A percentile compares a stretch with the other conserved stretches of the same genome.
phyloP scores from a whole-genome alignment of 2,329 filamentous ascomycete genomes.

The Ceratocystis harringtonii region DNA sequence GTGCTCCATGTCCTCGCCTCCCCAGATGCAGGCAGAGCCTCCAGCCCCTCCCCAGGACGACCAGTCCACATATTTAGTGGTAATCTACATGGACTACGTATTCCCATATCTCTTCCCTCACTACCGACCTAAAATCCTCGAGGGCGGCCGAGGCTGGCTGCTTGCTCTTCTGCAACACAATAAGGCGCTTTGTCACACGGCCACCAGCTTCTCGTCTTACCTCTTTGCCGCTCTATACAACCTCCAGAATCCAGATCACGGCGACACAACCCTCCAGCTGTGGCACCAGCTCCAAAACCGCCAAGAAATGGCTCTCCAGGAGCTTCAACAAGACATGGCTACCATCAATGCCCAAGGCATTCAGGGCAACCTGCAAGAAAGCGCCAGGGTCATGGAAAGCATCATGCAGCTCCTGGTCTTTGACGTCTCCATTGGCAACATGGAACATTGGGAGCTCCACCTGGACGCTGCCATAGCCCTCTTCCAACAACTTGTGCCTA shows the following conservation, averaged over 20 bases:
- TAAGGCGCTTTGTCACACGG: conserved; percentile 42
- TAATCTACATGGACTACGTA: conserved; percentile 47
- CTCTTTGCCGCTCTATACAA: conserved; percentile 34
- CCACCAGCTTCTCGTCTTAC: conserved; percentile 41
- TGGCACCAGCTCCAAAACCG: conserved; percentile 30
- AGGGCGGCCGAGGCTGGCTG: conserved; percentile 46
- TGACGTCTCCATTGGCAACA: conserved; percentile 32
- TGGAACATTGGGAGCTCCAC: conserved; percentile 36
- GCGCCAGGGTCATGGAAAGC: conserved; percentile 32
- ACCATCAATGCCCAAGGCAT: conserved; percentile 24
- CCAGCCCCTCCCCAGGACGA: conserved; percentile 7
- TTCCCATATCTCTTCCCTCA: conserved; percentile 50
- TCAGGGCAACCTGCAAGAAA: conserved; percentile 23
- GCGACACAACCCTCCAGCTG: conserved; percentile 26
- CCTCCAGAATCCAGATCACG: conserved; percentile 20
- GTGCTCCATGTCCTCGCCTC: conserved; percentile 16
- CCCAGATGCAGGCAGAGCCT: background rate
- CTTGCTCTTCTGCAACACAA: conserved; percentile 41
- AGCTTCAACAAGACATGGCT: conserved; percentile 31
- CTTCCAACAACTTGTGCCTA: conserved; percentile 32
- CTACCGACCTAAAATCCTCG: conserved; percentile 40
- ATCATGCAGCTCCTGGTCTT: conserved; percentile 41
- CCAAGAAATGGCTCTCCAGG: conserved; percentile 30
- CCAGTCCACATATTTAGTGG: conserved; percentile 29
- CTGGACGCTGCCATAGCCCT: conserved; percentile 35